A percentile compares a stretch with the other conserved stretches of the same genome.
These are phyloP conservation scores for Actinomortierella ambigua DNA, from an alignment of 371 early-diverging fungal genomes.

Conservation along the genomic window DNA sequence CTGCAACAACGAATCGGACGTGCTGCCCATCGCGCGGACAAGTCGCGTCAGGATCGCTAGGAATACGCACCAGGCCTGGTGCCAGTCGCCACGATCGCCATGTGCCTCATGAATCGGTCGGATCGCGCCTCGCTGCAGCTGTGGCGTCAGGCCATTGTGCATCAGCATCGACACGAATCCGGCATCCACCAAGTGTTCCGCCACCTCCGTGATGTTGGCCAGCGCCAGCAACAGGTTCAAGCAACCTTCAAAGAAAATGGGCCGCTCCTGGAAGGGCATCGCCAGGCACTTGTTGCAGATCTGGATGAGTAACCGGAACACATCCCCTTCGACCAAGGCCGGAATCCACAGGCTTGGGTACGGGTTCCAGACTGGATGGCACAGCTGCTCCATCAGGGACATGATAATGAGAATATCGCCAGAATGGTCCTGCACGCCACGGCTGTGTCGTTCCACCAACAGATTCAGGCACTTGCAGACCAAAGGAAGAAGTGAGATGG, in stretches of 20 bases:
- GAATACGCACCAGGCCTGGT: constrained; percentile 46
- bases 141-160: constrained; percentile 34
- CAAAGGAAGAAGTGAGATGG: constrained; percentile 21
- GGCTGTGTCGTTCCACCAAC: constrained; percentile 19
- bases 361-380: constrained; percentile 43
- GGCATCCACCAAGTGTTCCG: constrained; percentile 34
- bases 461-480: constrained; percentile 22
- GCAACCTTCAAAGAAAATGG: constrained; percentile 42
- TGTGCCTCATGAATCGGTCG: constrained; percentile 22
- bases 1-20: constrained; percentile 37
- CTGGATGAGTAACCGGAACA: constrained; percentile 30
- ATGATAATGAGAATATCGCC: constrained; percentile 29
- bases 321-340: constrained; percentile 21
- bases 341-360: constrained; percentile 44
- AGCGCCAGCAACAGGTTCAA: constrained; percentile 34
- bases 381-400: constrained; percentile 35
- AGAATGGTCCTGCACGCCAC: constrained; percentile 29
- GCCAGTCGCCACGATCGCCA: constrained; percentile 46
- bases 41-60: constrained; percentile 37
- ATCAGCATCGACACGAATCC: constrained; percentile 42
- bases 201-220: constrained; percentile 38
- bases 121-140: constrained; percentile 35
- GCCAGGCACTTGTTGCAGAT: constrained; percentile 27
- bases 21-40: constrained; percentile 24
- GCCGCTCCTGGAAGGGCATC: constrained; percentile 23